phyloP scores from a whole-genome alignment of 2,329 filamentous ascomycete species.

The Trichoderma simmonsii region DNA sequence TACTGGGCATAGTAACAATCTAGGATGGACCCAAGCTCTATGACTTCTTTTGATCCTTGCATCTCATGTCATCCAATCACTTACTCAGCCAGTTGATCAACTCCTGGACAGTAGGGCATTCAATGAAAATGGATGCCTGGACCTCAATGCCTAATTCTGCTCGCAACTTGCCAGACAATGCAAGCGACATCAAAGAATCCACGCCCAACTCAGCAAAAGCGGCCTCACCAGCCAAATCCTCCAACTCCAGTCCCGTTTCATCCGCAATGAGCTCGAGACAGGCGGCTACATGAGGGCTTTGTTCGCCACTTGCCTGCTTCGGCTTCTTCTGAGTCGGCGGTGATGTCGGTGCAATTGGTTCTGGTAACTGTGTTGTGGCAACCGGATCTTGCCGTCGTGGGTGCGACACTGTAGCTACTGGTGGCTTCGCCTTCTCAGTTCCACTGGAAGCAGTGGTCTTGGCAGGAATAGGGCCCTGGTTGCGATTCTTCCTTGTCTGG shows the following conservation, averaged over 20 bases:
- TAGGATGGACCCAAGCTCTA: neutral
- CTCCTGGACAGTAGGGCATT: conserved; percentile 18
- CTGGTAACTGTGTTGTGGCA: neutral
- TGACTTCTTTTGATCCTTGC: neutral
- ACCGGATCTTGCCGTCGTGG: neutral
- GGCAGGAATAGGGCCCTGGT: neutral
- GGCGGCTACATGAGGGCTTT: neutral
- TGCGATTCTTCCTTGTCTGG: neutral
- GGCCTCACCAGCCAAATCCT: conserved; percentile 54
- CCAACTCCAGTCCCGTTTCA: conserved; percentile 51
- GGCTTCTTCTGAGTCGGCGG: neutral
- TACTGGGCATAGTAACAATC: neutral
- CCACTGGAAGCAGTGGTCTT: neutral
- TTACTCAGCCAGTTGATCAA: neutral
- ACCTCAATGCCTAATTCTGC: conserved; percentile 18
- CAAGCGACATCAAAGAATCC: conserved; percentile 57
- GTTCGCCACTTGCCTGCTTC: neutral
- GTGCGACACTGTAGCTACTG: neutral
- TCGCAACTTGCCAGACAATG: conserved; percentile 13
- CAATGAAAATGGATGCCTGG: conserved; percentile 19
- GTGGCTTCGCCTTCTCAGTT: neutral
- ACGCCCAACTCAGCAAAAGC: conserved; percentile 55
- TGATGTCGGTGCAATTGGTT: neutral
- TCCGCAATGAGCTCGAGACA: conserved; percentile 43
- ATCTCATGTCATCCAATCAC: neutral